Conservation (phyloP, 306 rosid species). For the Pterocarpus macrocarpus region DNA sequence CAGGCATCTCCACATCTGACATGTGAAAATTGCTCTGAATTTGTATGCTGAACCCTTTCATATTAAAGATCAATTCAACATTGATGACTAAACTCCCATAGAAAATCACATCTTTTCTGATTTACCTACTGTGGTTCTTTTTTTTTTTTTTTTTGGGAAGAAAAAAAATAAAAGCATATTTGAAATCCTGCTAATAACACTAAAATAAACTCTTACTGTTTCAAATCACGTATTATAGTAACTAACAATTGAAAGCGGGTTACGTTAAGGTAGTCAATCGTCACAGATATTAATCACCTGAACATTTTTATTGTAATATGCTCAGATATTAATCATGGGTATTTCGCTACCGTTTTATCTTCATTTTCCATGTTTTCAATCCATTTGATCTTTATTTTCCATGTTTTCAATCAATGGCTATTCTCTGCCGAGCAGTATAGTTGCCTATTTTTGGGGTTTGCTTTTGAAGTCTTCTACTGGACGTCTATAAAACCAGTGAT, state of each 20-base stretch:
- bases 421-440: background rate
- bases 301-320: conserved; percentile 4
- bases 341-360: background rate
- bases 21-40: conserved; percentile 27
- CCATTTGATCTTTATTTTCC: background rate
- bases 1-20: conserved; percentile 32
- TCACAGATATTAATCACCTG: background rate
- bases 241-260: conserved; percentile 20
- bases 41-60: conserved; percentile 1
- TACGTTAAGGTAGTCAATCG: conserved; percentile 1
- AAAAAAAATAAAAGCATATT: background rate
- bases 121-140: background rate
- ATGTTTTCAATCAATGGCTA: background rate
- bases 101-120: conserved; percentile 5
- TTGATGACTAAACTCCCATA: conserved; percentile 5
- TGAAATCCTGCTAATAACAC: background rate
- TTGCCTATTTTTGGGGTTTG: conserved; percentile 16
- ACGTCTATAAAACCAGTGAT: background rate
- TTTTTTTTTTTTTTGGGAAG: background rate
- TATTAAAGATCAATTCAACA: background rate
- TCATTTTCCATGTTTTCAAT: background rate
- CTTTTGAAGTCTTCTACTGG: background rate
- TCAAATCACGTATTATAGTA: conserved; percentile 3
- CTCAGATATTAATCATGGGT: background rate
- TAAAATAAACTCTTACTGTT: background rate